These are phyloP conservation scores for Rhodotorula kratochvilovae DNA, from an alignment of 768 basidiomycete species.

Conservation along the genomic window DNA sequence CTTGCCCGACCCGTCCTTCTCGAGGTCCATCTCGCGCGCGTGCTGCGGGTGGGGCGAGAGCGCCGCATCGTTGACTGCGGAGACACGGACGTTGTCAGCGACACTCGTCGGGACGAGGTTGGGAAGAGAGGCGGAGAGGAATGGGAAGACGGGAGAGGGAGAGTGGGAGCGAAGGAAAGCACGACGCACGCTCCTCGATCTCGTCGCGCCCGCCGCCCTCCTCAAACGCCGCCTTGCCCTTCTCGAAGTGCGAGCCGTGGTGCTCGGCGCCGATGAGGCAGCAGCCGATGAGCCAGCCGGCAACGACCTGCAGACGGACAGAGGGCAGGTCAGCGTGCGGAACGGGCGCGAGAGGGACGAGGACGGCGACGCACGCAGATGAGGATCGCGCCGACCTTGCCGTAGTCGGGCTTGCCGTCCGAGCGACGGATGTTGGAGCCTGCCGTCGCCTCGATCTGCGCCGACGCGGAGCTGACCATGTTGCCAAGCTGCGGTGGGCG, in stretches of 20 bases:
- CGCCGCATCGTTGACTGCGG: constrained; percentile 16
- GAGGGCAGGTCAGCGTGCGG: not conserved
- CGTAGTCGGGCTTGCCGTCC: constrained; percentile 37
- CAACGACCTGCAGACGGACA: constrained; percentile 49
- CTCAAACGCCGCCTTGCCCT: constrained; percentile 69
- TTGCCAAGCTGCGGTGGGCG: constrained; percentile 65
- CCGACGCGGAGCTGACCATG: constrained; percentile 67
- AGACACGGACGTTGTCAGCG: too few relatives aligned
- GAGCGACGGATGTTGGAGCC: constrained; percentile 60
- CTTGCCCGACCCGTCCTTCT: constrained; percentile 20
- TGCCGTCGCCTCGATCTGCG: constrained; percentile 69
- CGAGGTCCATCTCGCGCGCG: not conserved
- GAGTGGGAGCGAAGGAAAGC: not conserved
- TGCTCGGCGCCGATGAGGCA: constrained; percentile 74
- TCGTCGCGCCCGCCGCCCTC: constrained; percentile 55
- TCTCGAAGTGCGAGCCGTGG: constrained; percentile 77
- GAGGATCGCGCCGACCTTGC: constrained; percentile 13
- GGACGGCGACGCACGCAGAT: constrained; percentile 5
- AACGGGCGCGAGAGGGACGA: not conserved
- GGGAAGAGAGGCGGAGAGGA: not conserved
- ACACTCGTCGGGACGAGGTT: too few relatives aligned
- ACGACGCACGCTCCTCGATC: constrained; percentile 25
- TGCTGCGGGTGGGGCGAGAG: not conserved
- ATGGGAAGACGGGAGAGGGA: not conserved
- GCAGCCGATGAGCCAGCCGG: constrained; percentile 69